Conservation (phyloP, 768 basidiomycete genomes). For the Candolleomyces efflorescens region DNA sequence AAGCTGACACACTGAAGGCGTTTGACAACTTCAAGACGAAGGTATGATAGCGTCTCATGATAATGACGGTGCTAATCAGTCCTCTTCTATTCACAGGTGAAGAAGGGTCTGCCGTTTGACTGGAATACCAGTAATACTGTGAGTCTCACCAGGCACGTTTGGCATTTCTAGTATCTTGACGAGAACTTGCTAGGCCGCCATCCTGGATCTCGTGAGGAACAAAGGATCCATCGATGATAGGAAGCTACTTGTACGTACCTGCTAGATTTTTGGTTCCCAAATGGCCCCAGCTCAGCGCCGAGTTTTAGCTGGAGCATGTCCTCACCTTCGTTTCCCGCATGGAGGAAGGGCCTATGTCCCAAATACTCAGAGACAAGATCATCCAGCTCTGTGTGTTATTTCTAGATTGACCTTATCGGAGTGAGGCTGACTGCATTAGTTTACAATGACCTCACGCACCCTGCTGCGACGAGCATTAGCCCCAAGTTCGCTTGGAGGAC, state of each 20-base stretch:
- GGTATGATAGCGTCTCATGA: slow-evolving; percentile 19
- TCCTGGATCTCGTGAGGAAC: slow-evolving; percentile 59
- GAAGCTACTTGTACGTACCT: slow-evolving; percentile 53
- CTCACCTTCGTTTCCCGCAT: slow-evolving; percentile 59
- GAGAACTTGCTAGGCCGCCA: slow-evolving; percentile 40
- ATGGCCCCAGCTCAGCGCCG: neutral
- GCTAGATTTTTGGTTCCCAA: neutral
- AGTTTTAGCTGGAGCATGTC: slow-evolving; percentile 62
- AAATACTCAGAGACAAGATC: slow-evolving; percentile 38
- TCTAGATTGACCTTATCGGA: neutral
- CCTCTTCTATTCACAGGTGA: slow-evolving; percentile 29
- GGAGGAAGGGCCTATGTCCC: slow-evolving; percentile 39
- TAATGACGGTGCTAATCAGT: neutral
- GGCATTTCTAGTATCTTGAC: too few species aligned
- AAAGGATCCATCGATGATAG: slow-evolving; percentile 69
- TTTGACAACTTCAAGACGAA: slow-evolving; percentile 41
- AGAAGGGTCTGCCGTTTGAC: slow-evolving; percentile 35
- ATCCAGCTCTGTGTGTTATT: slow-evolving; percentile 54
- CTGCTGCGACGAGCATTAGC: slow-evolving; percentile 66
- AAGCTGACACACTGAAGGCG: slow-evolving; percentile 17
- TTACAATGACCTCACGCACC: slow-evolving; percentile 80
- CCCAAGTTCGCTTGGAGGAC: slow-evolving; percentile 60
- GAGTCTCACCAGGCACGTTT: too few species aligned
- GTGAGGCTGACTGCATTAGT: slow-evolving; percentile 36
- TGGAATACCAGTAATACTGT: slow-evolving; percentile 21